Conservation (phyloP, 2,329 filamentous ascomycete genomes). For the Aspergillus persii region DNA sequence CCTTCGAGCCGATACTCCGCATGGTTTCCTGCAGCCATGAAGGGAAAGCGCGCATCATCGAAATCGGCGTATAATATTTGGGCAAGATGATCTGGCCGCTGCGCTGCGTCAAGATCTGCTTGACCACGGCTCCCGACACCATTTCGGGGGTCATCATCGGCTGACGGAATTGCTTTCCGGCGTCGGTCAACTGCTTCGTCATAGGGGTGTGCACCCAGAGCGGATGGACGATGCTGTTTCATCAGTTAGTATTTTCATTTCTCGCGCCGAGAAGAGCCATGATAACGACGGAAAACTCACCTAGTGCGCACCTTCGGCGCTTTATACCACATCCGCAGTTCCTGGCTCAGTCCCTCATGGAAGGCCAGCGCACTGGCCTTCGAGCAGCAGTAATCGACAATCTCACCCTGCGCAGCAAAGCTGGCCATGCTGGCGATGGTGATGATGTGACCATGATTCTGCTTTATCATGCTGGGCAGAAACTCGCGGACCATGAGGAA, state of each 20-base stretch:
- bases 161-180: constrained; percentile 31
- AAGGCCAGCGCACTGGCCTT: constrained; percentile 55
- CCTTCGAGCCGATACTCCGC: constrained; percentile 26
- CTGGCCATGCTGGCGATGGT: constrained; percentile 55
- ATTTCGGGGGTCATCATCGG: constrained; percentile 35
- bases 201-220: constrained; percentile 52
- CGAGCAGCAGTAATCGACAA: constrained; percentile 53
- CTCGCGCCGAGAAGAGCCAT: not conserved
- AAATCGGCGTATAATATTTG: constrained; percentile 26
- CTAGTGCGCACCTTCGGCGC: constrained; percentile 40
- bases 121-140: constrained; percentile 50
- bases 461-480: constrained; percentile 50
- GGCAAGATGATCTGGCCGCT: constrained; percentile 52
- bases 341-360: constrained; percentile 49
- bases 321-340: constrained; percentile 37
- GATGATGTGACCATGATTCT: constrained; percentile 56
- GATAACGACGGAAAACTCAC: constrained; percentile 14
- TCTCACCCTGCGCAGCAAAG: constrained; percentile 47
- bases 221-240: constrained; percentile 30
- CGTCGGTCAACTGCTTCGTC: constrained; percentile 36
- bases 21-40: constrained; percentile 48
- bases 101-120: constrained; percentile 49
- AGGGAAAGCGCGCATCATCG: constrained; percentile 35
- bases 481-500: constrained; percentile 53
- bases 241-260: constrained; percentile 3